phyloP scores from a whole-genome alignment of 1,284 basidiomycete species.

The Apiotrichum sp. region DNA sequence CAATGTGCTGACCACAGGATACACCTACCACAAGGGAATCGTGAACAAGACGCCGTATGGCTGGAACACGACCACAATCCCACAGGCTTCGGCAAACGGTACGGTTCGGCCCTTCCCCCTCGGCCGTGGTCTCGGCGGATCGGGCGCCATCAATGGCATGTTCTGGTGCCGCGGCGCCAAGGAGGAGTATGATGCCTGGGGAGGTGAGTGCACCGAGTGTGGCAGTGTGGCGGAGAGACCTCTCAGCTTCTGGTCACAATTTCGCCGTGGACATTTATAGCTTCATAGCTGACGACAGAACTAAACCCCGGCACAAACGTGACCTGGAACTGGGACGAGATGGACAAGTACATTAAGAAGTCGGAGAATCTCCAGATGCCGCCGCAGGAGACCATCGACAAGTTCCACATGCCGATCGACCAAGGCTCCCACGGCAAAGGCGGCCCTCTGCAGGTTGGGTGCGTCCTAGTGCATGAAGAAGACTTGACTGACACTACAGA shows the following conservation, averaged over 20 bases:
- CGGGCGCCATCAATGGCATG: conserved; percentile 62
- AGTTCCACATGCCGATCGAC: conserved; percentile 47
- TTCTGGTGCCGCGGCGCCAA: conserved; percentile 51
- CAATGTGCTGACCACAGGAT: conserved; percentile 20
- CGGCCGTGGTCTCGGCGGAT: conserved; percentile 65
- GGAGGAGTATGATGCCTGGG: conserved; percentile 49
- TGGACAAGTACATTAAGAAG: conserved; percentile 44
- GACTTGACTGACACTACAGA: conserved; percentile 1
- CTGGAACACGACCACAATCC: conserved; percentile 57
- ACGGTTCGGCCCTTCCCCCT: conserved; percentile 52
- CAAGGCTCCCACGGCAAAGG: conserved; percentile 48
- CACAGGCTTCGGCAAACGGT: conserved; percentile 20
- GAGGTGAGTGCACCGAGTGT: conserved; percentile 15
- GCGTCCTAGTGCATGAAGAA: background rate
- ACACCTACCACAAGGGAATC: conserved; percentile 40
- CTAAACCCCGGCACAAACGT: conserved; percentile 39
- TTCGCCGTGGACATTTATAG: no score
- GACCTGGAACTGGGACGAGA: conserved; percentile 44
- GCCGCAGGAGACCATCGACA: conserved; percentile 5
- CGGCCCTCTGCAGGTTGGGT: conserved; percentile 50
- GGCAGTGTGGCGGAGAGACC: no score
- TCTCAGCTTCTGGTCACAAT: background rate
- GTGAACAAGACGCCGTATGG: conserved; percentile 53
- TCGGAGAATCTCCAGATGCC: conserved; percentile 51
- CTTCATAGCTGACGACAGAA: conserved; percentile 10